Base-by-base conservation (phyloP, 2,329 filamentous ascomycete species). In the Aureobasidium sp. region DNA sequence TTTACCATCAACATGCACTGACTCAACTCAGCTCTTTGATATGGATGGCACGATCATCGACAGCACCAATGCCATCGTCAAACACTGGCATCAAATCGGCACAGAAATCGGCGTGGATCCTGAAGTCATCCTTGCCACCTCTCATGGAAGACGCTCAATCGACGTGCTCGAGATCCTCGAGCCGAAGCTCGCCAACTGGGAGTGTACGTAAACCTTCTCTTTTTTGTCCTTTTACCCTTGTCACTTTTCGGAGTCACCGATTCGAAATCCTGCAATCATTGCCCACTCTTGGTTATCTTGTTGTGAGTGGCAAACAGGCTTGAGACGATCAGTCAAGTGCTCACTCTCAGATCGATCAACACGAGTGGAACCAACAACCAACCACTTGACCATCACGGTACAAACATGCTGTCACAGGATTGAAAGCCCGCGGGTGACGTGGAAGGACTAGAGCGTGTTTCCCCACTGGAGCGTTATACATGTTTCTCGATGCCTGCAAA, bases 131-230 rank as follows among this genome's bases (percentile, higher is more conserved):
- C 82, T 97, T 29, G 83, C 90, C 69, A 96, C 91, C 10, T 96
- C 91, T 5, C 94, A 99, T 75, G 94, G 94, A 65, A 85, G 93
- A 64, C 82, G 94, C 63, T 91, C 87, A 67, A 96, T 97, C 70
- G 94, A 99, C 69, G 86, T 89, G 2, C 81, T 99, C 63, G 84
- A 84, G 72, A 79, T 92, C 32, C 84, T 96, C 63, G 87, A 90
- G 65, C 89, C 91, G 17, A 86, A 89, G 68, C 90, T 91, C 72
- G 94, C 94, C 46, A 97, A 88, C 69, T 93, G 89, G 91, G 91
- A 96, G 66, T 96, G 91, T 95, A 77, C 78, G 89, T 84, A 36
- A 44, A 61, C 17, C 44, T 61, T 37, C 41, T 55, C 34, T 41
- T 32, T 53, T 39, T 62, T 39, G 12, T 23, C n/a, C 47, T 26